Evolutionary conservation across 345 rosid species (phyloP).

Genomic region (Pelargonium nanum): DNA sequence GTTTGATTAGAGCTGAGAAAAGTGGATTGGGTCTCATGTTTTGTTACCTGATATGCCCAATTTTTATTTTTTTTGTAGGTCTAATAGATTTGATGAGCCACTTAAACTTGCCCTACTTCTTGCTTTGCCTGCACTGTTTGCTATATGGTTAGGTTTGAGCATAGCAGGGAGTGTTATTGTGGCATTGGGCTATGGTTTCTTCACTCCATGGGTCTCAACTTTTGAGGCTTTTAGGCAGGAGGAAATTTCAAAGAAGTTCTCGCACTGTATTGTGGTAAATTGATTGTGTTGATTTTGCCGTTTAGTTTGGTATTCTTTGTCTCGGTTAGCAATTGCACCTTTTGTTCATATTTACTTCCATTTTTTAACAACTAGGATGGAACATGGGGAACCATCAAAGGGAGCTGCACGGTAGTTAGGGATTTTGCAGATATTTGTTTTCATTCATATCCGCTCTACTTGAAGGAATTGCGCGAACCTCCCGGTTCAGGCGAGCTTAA

Average conservation of each 20-base stretch:
- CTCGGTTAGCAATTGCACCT: background rate
- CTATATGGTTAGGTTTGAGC: slow-evolving; percentile 66
- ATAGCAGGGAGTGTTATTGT: slow-evolving; percentile 49
- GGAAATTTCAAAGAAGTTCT: slow-evolving; percentile 43
- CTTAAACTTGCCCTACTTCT: slow-evolving; percentile 54
- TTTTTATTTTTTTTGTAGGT: slow-evolving; percentile 27
- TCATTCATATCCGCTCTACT: slow-evolving; percentile 57
- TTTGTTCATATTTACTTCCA: background rate
- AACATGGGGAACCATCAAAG: slow-evolving; percentile 66
- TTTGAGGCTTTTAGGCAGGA: slow-evolving; percentile 75
- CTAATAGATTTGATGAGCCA: slow-evolving; percentile 41
- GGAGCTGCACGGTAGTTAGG: slow-evolving; percentile 60
- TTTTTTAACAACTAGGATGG: slow-evolving; percentile 48
- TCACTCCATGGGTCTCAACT: slow-evolving; percentile 76
- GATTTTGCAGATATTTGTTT: slow-evolving; percentile 70
- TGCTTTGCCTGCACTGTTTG: slow-evolving; percentile 57
- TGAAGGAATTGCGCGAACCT: slow-evolving; percentile 54
- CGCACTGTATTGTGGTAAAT: slow-evolving; percentile 57
- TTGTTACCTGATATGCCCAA: background rate
- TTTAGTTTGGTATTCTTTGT: background rate
- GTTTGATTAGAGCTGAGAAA: background rate
- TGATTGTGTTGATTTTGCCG: background rate
- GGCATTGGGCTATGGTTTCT: slow-evolving; percentile 71
- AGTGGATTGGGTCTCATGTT: background rate
- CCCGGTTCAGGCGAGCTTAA: slow-evolving; percentile 36